Base-by-base conservation (phyloP, 2,329 filamentous ascomycete genomes). In the Teratosphaeriaceae sp. region DNA sequence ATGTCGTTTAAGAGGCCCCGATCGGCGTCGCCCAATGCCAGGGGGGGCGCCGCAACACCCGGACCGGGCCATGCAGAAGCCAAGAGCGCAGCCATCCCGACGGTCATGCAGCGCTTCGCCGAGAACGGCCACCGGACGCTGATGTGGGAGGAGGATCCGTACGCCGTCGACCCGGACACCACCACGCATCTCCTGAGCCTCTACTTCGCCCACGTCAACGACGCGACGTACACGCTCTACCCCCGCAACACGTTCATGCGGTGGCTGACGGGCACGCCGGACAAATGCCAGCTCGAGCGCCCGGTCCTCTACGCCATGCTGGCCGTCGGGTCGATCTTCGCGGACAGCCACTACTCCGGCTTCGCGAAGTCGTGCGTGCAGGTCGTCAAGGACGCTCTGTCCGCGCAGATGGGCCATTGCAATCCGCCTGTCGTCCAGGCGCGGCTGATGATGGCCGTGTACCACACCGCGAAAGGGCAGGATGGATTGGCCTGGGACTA, bases 381-480 rank as follows among this genome's bases (percentile, higher is more conserved):
- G 27, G 74, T 82, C 38, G 79, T 80, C 3, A 69, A 75, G 37
- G 77, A 77, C 54, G 80, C 78, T 2, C 68, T 73, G 33, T 68
- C 74, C 31, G 67, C 68, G 40, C 68, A 68, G 23, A 68, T 72
- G 46, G 72, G 76, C 16, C 66, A 58, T 6, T 72, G 78, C 45
- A 76, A 68, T 43, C 62, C 88, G 38, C 79, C 85, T 51, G 65
- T 86, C 34, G 78, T 81, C 11, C 84, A 87, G 58, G 76, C 75
- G 36, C 74, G 80, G 42, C 65, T 87, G n/a, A 68, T 86, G 13
- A 70, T 88, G 29, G 74, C 78, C 16, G 64, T 85, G 5, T 85
- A 82, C 62, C 78, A 80, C 50, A 78, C 82, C 46, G 76, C 81
- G 1, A 72, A 73, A 18, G 76, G 76, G 12, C 75, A 76, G n/a